Evolutionary conservation across 139 green algal genomes (phyloP), one percentile per base, ranked within the genome.

Genomic region (Picochlorum costavermella): DNA sequence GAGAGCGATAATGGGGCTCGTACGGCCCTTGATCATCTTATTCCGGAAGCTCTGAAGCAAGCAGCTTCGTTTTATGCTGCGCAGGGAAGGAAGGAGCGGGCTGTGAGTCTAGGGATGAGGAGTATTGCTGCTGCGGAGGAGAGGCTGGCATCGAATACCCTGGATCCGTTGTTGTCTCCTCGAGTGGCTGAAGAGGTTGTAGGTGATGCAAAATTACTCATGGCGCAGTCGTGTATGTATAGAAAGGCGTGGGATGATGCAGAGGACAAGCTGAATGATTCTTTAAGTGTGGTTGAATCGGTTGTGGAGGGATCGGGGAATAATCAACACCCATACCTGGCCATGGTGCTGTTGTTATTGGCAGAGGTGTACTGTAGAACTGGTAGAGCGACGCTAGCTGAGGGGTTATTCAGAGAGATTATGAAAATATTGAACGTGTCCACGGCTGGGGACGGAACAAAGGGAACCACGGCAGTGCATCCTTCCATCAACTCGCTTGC

Each of bases 391-490:
- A 90, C 81, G 3, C 75, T 88, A 49, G 84, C 81, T 12, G 87
- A 94, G 65, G 87, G 87, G 1, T 67, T 94, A 37, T 86, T 81
- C 61, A 69, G 85, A 29, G 79, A 83, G 46, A 58, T 45, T 1
- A 70, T 65, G 13, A 83, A 81, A 29, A 59, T 86, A 51, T 31
- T 81, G 23, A 12, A 56, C 31, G 37, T 81, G 25, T 61, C 63
- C 16, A 23, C 56, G 2, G n/a, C 17, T 3, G 64, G 50, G 25
- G 17, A 23, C 45, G 62, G 10, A 43, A 37, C 6, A 5, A 49
- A 30, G 20, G 44, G 36, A 12, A 48, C 37, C 31, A 6, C 55
- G 76, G 30, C 48, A 4, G 67, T 85, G 20, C 86, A 92, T 63
- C 61, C 75, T 28, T 81, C 56, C 33, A 25, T 83, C 5, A 70